phyloP scores from a whole-genome alignment of 75 land plant genomes.

The Larix kaempferi region DNA sequence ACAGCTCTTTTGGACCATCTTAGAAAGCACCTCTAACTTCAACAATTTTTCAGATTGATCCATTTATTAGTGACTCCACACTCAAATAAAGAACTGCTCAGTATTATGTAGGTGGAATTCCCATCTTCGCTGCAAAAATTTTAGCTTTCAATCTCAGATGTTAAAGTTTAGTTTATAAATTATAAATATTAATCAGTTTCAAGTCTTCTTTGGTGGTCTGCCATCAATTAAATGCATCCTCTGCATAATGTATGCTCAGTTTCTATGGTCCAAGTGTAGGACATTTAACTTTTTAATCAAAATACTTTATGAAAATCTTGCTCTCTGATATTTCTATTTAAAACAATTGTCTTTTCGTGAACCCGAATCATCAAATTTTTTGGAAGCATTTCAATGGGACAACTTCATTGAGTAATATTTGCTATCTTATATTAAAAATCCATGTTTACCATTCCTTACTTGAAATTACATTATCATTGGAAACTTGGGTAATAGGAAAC shows the following conservation, averaged over 20 bases:
- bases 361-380: not conserved
- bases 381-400: not conserved
- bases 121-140: too few relatives aligned
- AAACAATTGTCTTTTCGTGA: not conserved
- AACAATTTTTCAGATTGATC: not conserved
- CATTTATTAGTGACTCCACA: not conserved
- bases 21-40: not conserved
- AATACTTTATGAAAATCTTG: not conserved
- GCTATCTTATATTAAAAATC: not conserved
- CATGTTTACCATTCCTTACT: not conserved
- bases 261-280: not conserved
- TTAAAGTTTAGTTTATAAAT: not conserved
- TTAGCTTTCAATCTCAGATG: not conserved
- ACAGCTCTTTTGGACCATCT: too few relatives aligned
- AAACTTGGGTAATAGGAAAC: not conserved
- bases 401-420: not conserved
- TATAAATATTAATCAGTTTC: not conserved
- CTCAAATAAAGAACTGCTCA: not conserved
- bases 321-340: not conserved
- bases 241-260: not conserved
- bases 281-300: too few relatives aligned
- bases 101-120: not conserved
- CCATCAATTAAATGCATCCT: not conserved
- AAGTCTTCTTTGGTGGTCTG: not conserved
- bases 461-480: not conserved